Conservation (phyloP, 441 rosid species). For the Populus hybrid region DNA sequence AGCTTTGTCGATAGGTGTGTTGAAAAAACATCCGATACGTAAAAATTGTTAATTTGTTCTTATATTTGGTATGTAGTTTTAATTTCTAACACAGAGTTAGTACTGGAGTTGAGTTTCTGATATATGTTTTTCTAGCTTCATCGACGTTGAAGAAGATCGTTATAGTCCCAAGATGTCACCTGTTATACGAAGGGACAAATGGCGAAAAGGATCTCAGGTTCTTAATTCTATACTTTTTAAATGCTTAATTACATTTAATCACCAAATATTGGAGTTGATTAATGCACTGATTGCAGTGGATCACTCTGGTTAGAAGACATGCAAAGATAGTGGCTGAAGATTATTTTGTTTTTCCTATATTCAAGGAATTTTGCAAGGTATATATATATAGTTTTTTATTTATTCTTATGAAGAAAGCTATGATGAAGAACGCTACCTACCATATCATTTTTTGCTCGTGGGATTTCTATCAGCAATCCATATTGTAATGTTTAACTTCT, state of each 20-base stretch:
- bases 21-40: slow-evolving; percentile 8
- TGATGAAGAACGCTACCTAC: not conserved
- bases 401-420: not conserved
- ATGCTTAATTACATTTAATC: not conserved
- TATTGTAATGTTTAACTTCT: not conserved
- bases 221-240: not conserved
- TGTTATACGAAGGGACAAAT: slow-evolving; percentile 48
- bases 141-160: slow-evolving; percentile 56
- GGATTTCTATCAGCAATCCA: too few relatives aligned
- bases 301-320: slow-evolving; percentile 64
- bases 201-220: slow-evolving; percentile 94
- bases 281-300: slow-evolving; percentile 50
- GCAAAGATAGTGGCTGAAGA: slow-evolving; percentile 68
- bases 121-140: slow-evolving; percentile 43
- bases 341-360: slow-evolving; percentile 49
- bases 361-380: slow-evolving; percentile 78
- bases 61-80: not conserved
- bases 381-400: not conserved
- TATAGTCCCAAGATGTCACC: slow-evolving; percentile 69
- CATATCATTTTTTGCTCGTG: too few relatives aligned
- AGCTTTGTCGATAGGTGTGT: slow-evolving; percentile 87
- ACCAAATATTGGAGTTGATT: not conserved
- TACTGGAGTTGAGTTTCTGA: not conserved
- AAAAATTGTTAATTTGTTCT: not conserved
- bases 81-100: not conserved